phyloP scores from a whole-genome alignment of 805 yeast genomes.

The Kodamaea hsintzibuensis region DNA sequence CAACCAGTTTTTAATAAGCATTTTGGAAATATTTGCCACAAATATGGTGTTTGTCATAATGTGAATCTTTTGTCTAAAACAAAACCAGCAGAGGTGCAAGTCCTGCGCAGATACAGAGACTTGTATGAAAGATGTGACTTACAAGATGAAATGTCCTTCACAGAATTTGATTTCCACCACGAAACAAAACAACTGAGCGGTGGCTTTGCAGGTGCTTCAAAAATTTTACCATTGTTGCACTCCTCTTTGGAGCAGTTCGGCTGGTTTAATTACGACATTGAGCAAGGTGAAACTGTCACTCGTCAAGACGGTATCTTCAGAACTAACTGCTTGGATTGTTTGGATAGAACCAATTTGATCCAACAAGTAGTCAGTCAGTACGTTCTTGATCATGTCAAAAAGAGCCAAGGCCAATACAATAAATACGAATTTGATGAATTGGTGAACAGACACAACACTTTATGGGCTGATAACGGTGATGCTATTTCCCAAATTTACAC shows the following conservation, averaged over 20 bases:
- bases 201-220: slow-evolving; percentile 81
- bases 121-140: slow-evolving; percentile 41
- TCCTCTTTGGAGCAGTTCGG: slow-evolving; percentile 77
- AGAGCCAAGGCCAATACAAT: slow-evolving; percentile 26
- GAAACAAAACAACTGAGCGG: slow-evolving; percentile 79
- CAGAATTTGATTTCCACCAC: slow-evolving; percentile 91
- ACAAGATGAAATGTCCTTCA: slow-evolving; percentile 47
- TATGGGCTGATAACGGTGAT: slow-evolving; percentile 74
- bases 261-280: slow-evolving; percentile 72
- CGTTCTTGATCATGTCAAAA: slow-evolving; percentile 52
- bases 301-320: slow-evolving; percentile 91
- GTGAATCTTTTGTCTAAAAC: slow-evolving; percentile 80
- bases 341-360: slow-evolving; percentile 89
- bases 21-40: slow-evolving; percentile 64
- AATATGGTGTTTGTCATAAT: slow-evolving; percentile 86
- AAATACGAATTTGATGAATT: slow-evolving; percentile 47
- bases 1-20: slow-evolving; percentile 88
- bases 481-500: slow-evolving; percentile 61
- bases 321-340: slow-evolving; percentile 91
- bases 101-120: slow-evolving; percentile 63
- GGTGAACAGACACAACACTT: slow-evolving; percentile 27
- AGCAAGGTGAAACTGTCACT: slow-evolving; percentile 52
- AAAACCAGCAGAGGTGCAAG: slow-evolving; percentile 72
- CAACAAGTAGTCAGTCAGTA: slow-evolving; percentile 79
- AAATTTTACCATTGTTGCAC: slow-evolving; percentile 61